These are phyloP conservation scores for Apiospora kogelbergensis DNA, from an alignment of 2,329 filamentous ascomycete species.

Conservation along the genomic window DNA sequence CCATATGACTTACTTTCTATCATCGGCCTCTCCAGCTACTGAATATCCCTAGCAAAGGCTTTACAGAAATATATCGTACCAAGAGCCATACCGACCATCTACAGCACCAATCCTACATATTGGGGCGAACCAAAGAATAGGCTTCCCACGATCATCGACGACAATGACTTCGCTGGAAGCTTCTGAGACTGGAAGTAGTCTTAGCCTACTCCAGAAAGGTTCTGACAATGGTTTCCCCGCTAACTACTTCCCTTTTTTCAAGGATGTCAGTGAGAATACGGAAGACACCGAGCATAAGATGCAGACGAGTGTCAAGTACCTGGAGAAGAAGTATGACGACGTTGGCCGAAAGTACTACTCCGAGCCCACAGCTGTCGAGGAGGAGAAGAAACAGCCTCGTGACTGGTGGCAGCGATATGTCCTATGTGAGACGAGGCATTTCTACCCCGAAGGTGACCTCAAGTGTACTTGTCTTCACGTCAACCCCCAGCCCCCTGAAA, in stretches of 20 bases:
- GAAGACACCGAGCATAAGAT: conserved; percentile 23
- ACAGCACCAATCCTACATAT: too few species aligned
- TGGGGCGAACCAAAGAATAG: too few species aligned
- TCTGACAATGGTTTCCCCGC: background rate
- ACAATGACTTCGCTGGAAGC: background rate
- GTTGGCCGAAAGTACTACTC: conserved; percentile 26
- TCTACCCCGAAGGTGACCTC: conserved; percentile 19
- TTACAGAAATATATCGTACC: too few species aligned
- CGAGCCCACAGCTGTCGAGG: conserved; percentile 21
- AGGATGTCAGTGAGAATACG: background rate
- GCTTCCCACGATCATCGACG: too few species aligned
- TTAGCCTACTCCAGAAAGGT: background rate
- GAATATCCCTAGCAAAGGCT: too few species aligned
- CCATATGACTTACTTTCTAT: background rate
- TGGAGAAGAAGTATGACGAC: conserved; percentile 27
- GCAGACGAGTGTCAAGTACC: conserved; percentile 29
- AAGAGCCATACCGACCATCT: too few species aligned
- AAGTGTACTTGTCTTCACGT: conserved; percentile 27
- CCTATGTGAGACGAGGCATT: conserved; percentile 28
- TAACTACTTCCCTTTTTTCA: background rate
- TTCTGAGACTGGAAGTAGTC: background rate
- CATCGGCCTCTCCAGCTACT: background rate
- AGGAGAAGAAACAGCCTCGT: conserved; percentile 19
- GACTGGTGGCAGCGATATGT: conserved; percentile 31
- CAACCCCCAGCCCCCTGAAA: conserved; percentile 29